Evolutionary conservation across 306 rosid species (phyloP).

Genomic region (Quercus ilex): DNA sequence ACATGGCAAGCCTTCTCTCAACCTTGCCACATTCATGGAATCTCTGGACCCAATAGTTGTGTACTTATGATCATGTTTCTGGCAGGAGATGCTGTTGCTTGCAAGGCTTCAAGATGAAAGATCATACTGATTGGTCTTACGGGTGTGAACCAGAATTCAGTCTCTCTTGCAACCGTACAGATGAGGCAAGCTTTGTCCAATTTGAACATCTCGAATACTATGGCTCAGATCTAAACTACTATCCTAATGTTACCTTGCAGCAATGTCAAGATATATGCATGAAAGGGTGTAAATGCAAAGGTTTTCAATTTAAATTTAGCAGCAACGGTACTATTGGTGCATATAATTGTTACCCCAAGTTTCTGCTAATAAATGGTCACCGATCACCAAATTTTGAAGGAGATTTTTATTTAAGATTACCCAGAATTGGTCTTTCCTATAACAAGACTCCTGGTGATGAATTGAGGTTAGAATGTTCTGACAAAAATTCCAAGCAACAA

Average conservation of each 20-base stretch:
- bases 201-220: slow-evolving; percentile 34
- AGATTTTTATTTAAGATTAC: slow-evolving; percentile 24
- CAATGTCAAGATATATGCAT: slow-evolving; percentile 40
- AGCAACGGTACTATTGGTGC: not conserved
- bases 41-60: slow-evolving; percentile 55
- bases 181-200: slow-evolving; percentile 26
- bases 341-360: slow-evolving; percentile 30
- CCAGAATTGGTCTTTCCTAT: not conserved
- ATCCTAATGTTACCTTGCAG: slow-evolving; percentile 21
- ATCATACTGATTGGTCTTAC: slow-evolving; percentile 40
- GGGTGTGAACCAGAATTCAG: slow-evolving; percentile 48
- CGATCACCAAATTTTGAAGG: slow-evolving; percentile 10
- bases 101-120: slow-evolving; percentile 32
- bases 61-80: slow-evolving; percentile 19
- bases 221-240: slow-evolving; percentile 36
- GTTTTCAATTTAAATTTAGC: slow-evolving; percentile 35
- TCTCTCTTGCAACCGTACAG: slow-evolving; percentile 14
- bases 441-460: not conserved
- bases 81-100: slow-evolving; percentile 56
- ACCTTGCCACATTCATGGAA: slow-evolving; percentile 48
- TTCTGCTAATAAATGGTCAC: slow-evolving; percentile 24
- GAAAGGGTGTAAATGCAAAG: slow-evolving; percentile 39
- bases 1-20: slow-evolving; percentile 38
- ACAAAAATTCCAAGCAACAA: not conserved
- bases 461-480: slow-evolving; percentile 1